Conservation (phyloP, 2,329 filamentous ascomycete species). For the Sarocladiaceae sp. region DNA sequence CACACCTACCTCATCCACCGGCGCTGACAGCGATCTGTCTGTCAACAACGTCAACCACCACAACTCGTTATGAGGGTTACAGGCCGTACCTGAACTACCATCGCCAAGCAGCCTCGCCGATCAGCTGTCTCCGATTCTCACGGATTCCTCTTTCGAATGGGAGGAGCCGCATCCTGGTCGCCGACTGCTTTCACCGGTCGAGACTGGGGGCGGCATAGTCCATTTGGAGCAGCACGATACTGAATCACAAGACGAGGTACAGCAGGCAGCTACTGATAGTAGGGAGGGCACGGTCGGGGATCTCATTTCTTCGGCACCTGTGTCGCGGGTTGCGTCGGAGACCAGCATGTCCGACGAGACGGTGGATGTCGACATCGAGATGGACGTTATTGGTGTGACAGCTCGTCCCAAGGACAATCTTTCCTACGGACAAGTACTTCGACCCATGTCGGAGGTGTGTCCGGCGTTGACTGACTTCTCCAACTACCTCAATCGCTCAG, state of each 20-base stretch:
- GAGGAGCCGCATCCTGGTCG: conserved; percentile 44
- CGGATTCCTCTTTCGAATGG: conserved; percentile 23
- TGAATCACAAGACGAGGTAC: conserved; percentile 5
- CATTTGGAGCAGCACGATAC: conserved; percentile 5
- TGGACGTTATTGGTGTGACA: neutral
- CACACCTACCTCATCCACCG: conserved; percentile 39
- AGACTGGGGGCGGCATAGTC: conserved; percentile 3
- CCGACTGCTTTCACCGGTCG: conserved; percentile 25
- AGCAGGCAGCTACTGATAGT: conserved; percentile 10
- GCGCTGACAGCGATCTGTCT: conserved; percentile 29
- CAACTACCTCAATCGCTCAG: conserved; percentile 8
- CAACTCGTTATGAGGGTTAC: conserved; percentile 51
- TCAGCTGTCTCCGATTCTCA: conserved; percentile 3
- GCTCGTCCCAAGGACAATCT: neutral
- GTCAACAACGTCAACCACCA: conserved; percentile 30
- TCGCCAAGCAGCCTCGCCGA: conserved; percentile 30
- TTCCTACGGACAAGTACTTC: neutral
- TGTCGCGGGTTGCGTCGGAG: conserved; percentile 3
- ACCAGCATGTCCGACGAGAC: conserved; percentile 6
- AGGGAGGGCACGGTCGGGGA: conserved; percentile 12
- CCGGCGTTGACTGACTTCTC: conserved; percentile 7
- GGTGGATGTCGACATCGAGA: conserved; percentile 4
- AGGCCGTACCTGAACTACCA: conserved; percentile 44
- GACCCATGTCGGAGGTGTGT: neutral
- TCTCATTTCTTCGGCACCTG: neutral